Percentiles rank a stretch among this genome's conserved stretches.
Evolutionary conservation across 305 asterid genomes (phyloP).

Genomic region (Plantago coronopus): DNA sequence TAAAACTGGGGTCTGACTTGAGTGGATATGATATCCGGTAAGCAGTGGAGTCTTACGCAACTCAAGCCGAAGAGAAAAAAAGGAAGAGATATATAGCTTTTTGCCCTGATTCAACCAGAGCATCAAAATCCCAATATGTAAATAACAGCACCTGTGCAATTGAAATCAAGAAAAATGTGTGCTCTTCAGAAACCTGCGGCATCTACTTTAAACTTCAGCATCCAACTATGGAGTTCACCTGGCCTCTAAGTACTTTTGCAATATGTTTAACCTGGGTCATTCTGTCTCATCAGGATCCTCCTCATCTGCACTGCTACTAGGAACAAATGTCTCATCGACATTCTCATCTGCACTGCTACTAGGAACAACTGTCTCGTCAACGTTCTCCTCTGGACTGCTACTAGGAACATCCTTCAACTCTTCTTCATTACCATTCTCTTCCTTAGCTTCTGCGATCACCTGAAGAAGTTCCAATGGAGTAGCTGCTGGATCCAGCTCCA

Average conservation of each 20-base stretch:
- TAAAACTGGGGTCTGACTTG: background rate
- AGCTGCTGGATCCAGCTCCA: constrained; percentile 96
- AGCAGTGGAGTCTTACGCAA: background rate
- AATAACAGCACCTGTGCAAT: background rate
- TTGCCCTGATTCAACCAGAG: background rate
- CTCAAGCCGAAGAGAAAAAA: too few species aligned
- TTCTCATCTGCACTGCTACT: too few species aligned
- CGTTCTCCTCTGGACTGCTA: constrained; percentile 5
- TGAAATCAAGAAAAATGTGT: background rate
- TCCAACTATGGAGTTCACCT: constrained; percentile 3
- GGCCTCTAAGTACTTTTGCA: constrained; percentile 15
- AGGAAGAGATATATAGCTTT: background rate
- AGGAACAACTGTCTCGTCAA: constrained; percentile 11
- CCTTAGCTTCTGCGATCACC: constrained; percentile 29
- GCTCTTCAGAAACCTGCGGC: background rate
- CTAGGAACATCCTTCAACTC: constrained; percentile 7
- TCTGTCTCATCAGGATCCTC: constrained; percentile 14
- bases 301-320: too few species aligned
- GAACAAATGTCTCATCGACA: constrained; percentile 2
- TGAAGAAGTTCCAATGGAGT: constrained; percentile 78
- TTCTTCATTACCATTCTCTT: constrained; percentile 19
- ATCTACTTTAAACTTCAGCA: background rate
- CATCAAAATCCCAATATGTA: background rate
- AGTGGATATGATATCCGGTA: background rate
- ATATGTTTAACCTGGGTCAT: constrained; percentile 18